Conservation (phyloP, 1,139 yeast species). For the Scheffersomyces titani region DNA sequence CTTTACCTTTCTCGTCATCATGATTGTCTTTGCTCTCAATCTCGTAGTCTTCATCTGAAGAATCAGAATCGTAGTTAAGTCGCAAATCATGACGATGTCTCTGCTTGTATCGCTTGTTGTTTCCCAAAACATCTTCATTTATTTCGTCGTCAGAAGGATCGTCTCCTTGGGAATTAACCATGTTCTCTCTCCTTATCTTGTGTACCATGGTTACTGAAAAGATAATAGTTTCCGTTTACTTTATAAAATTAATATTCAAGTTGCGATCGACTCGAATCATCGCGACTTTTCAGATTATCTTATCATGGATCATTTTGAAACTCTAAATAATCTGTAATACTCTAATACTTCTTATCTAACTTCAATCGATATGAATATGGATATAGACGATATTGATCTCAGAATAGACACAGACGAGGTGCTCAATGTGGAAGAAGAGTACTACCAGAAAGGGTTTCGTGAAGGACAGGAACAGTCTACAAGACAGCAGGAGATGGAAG, state of each 20-base stretch:
- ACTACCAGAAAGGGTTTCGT: constrained; percentile 59
- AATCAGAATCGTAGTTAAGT: constrained; percentile 37
- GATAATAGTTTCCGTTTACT: not conserved
- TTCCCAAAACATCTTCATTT: constrained; percentile 26
- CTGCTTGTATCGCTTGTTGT: constrained; percentile 21
- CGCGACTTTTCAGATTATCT: too few relatives aligned
- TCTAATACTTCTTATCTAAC: not conserved
- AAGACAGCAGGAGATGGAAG: constrained; percentile 54
- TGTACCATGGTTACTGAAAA: not conserved
- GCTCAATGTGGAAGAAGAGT: constrained; percentile 55
- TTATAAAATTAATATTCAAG: not conserved
- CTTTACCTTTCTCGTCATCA: constrained; percentile 13
- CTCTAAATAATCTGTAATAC: not conserved
- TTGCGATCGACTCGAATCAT: not conserved
- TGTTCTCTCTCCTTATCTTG: not conserved
- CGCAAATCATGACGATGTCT: constrained; percentile 20
- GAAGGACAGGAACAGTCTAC: constrained; percentile 55
- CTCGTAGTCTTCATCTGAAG: constrained; percentile 22
- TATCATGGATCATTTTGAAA: too few relatives aligned
- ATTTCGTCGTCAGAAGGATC: constrained; percentile 7
- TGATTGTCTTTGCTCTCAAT: constrained; percentile 11
- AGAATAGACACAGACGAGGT: constrained; percentile 45
- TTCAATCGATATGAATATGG: not conserved
- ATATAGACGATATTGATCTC: constrained; percentile 10
- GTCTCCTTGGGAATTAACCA: not conserved